Base-by-base conservation (phyloP, 495 filamentous ascomycete species). In the Neurospora sp. region DNA sequence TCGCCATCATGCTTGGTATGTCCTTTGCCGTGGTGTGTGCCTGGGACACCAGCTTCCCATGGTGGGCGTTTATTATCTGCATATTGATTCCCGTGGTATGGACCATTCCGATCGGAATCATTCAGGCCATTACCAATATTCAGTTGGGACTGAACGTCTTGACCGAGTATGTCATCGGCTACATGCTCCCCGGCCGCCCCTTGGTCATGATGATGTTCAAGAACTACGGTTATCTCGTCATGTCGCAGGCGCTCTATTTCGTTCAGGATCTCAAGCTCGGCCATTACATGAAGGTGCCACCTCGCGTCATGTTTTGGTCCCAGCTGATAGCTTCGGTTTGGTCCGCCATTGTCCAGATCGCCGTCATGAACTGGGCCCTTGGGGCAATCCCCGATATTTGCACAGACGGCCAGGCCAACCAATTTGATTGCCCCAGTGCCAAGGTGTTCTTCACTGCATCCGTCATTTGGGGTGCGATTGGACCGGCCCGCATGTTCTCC, bases 261-360 rank as follows among this genome's bases (percentile, higher is more conserved):
- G 71, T 79, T 27, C 82, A 85, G 73, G 86, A 88, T 73, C 81
- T 89, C 70, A 87, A 88, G 75, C 79, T 86, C 16, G 91, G 89
- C n/a, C 90, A 92, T 77, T 93, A 92, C 77, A 88, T 92, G 81
- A 91, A 92, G 77, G 84, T 88, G 9, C 88, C 90, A 7, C 90
- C 90, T 3, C 86, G 90, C 5, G 85, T 84, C 40, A 85, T 92
- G 78, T 93, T 93, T 78, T 84, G 86, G 73, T 89, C 88, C 0
- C 90, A 92, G 79, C 86, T 90, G 10, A 76, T 89, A 12, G 89
- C 90, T 10, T 90, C 89, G 1, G 78, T 91, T 16, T 84, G 90
- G 76, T 89, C 89, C 0, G 89, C 88, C 44, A 81, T 92, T 41
- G 88, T 92, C 14, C 90, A 92, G 79, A 85, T 90, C 71, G 85